A percentile compares a stretch with the other conserved stretches of the same genome.
phyloP scores from a whole-genome alignment of 495 filamentous ascomycete genomes.

The Talaromyces stipitatus region DNA sequence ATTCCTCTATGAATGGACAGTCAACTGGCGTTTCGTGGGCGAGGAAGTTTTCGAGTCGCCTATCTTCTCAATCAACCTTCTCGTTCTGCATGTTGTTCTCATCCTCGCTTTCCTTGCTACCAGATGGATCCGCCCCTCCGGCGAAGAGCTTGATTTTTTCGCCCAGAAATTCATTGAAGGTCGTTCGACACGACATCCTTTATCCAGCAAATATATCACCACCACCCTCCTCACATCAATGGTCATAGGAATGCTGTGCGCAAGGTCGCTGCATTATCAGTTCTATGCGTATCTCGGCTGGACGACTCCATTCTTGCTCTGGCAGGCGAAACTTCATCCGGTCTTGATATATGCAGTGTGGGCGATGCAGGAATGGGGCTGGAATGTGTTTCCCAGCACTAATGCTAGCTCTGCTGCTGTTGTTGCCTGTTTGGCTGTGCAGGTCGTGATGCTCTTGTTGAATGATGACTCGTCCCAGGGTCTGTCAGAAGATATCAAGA shows the following conservation, averaged over 20 bases:
- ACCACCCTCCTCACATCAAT: constrained; percentile 73
- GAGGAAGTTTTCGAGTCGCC: constrained; percentile 75
- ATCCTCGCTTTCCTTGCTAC: constrained; percentile 52
- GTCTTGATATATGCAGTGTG: constrained; percentile 63
- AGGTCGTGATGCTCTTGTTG: constrained; percentile 43
- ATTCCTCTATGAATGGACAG: constrained; percentile 97
- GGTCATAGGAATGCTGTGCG: constrained; percentile 80
- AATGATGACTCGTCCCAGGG: constrained; percentile 10
- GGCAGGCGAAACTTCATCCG: constrained; percentile 71
- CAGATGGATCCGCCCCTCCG: constrained; percentile 49
- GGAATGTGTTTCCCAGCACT: constrained; percentile 95
- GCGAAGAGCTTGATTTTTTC: constrained; percentile 38
- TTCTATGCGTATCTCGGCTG: constrained; percentile 93
- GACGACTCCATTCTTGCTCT: constrained; percentile 86
- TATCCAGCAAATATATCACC: constrained; percentile 71
- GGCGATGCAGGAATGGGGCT: constrained; percentile 88
- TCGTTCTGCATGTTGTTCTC: constrained; percentile 60
- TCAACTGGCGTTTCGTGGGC: constrained; percentile 92
- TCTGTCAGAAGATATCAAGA: constrained; percentile 10
- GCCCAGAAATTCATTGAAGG: constrained; percentile 46
- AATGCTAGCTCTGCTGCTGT: constrained; percentile 68
- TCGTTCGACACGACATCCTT: constrained; percentile 41
- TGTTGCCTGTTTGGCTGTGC: constrained; percentile 58
- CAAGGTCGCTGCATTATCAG: constrained; percentile 89
- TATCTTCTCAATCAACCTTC: constrained; percentile 58